These are phyloP conservation scores for Camptophora hylomeconis DNA, from an alignment of 2,329 filamentous ascomycete genomes.

Conservation along the genomic window DNA sequence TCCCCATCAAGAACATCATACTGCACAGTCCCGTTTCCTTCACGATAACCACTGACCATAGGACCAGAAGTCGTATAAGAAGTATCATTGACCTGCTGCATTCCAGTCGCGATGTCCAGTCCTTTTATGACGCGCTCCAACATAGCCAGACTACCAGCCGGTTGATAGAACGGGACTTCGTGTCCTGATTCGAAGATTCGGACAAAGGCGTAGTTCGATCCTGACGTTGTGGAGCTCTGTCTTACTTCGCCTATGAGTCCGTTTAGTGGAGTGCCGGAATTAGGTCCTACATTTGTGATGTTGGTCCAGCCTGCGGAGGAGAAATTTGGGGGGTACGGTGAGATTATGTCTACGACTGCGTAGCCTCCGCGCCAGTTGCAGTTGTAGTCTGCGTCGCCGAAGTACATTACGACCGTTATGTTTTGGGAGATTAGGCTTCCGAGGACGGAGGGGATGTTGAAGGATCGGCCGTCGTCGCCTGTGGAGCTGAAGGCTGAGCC, in stretches of 20 bases:
- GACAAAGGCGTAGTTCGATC: conserved; percentile 29
- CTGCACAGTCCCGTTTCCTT: conserved; percentile 17
- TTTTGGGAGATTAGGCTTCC: conserved; percentile 29
- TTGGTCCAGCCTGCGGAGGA: conserved; percentile 27
- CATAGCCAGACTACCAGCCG: conserved; percentile 44
- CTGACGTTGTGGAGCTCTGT: conserved; percentile 34
- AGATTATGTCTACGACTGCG: conserved; percentile 41
- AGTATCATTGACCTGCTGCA: conserved; percentile 24
- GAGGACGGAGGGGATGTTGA: conserved; percentile 30
- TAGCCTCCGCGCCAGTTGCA: conserved; percentile 35
- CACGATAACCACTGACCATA: conserved; percentile 35
- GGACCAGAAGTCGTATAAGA: conserved; percentile 38
- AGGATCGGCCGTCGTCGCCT: conserved; percentile 32
- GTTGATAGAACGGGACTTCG: conserved; percentile 34
- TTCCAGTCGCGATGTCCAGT: conserved; percentile 42
- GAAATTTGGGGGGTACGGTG: too few relatives aligned
- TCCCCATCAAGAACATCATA: conserved; percentile 12
- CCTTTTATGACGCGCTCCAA: conserved; percentile 48
- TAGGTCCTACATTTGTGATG: conserved; percentile 20
- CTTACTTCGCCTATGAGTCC: conserved; percentile 41
- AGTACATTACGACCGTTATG: conserved; percentile 24
- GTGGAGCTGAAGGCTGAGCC: conserved; percentile 28
- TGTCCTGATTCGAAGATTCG: conserved; percentile 29
- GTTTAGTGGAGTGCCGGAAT: conserved; percentile 25
- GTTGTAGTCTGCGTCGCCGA: conserved; percentile 22